Evolutionary conservation across 495 filamentous ascomycete species (phyloP).

Genomic region (Penicillium longicatenatum): DNA sequence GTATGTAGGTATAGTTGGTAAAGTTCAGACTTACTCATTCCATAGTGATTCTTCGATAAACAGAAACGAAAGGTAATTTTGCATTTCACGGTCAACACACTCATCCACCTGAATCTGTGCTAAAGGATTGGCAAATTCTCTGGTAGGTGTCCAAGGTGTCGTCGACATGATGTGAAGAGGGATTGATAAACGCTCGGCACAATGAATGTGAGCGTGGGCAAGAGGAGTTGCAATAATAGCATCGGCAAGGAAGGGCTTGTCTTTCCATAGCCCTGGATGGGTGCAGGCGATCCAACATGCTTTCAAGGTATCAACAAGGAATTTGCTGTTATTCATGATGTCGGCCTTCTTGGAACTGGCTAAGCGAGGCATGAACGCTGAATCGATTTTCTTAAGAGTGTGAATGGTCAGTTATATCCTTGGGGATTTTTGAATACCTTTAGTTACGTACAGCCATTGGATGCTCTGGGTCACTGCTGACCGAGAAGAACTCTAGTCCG

Average conservation of each 20-base stretch:
- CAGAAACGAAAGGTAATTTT: slow-evolving; percentile 2
- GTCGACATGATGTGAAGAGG: slow-evolving; percentile 20
- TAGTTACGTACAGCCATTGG: slow-evolving; percentile 7
- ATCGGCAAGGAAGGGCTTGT: slow-evolving; percentile 11
- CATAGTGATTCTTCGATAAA: not conserved
- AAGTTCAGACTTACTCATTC: not conserved
- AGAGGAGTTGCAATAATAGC: slow-evolving; percentile 17
- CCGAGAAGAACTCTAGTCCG: slow-evolving; percentile 17
- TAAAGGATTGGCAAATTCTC: slow-evolving; percentile 10
- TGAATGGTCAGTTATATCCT: not conserved
- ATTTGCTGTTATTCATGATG: not conserved
- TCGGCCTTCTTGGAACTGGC: not conserved
- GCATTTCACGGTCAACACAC: slow-evolving; percentile 3
- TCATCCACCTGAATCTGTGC: slow-evolving; percentile 6
- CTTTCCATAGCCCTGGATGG: not conserved
- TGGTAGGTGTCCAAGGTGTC: slow-evolving; percentile 10
- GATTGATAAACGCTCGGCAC: slow-evolving; percentile 14
- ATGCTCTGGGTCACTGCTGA: slow-evolving; percentile 11
- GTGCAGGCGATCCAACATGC: slow-evolving; percentile 15
- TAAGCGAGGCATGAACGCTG: not conserved
- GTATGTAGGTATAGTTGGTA: not conserved
- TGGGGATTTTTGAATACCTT: not conserved
- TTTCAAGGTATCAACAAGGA: slow-evolving; percentile 1
- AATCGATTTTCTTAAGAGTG: not conserved
- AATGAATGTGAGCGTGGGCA: slow-evolving; percentile 16